Evolutionary conservation across 345 rosid species (phyloP), one percentile per base, ranked within the genome.

Genomic region (Xanthoceras sorbifolium): DNA sequence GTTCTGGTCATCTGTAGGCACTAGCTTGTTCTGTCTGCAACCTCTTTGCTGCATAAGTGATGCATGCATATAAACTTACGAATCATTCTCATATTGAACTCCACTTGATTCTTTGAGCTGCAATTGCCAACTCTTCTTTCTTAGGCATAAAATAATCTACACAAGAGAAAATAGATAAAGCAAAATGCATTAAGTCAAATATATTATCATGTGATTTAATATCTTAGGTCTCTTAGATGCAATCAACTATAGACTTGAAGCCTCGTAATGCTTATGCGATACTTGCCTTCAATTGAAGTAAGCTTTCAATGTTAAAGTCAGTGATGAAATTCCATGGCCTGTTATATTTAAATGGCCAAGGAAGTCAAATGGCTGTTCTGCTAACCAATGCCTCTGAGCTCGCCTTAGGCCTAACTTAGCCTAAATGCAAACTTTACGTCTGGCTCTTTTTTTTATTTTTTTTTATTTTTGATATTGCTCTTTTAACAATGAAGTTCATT

Each of bases 401-500:
- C 10, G 46, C 46, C 46, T 42, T 32, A 28, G 40, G 72, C 59
- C 57, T 25, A 44, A 14, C 34, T 68, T 69, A 42, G 46, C 46
- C 25, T 48, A 14, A 10, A 14, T 29, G 46, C 46, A 1, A 29
- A 69, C 20, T 9, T 15, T 23, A 38, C 38, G 34, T 72, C 34
- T 20, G 12, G 34, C 50, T 36, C 52, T 50, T 4, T 26, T 20
- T 34, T 61, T n/a, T n/a, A n/a, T n/a, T n/a, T n/a, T n/a, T n/a
- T n/a, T n/a, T n/a, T n/a, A n/a, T n/a, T n/a, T n/a, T n/a, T n/a
- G n/a, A 3, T 38, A 20, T 40, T 20, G 71, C 74, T 77, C 69
- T 38, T 34, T 72, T 18, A 18, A 76, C 76, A 18, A 26, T 67
- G 31, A 71, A 52, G 68, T 71, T 36, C 69, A 61, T 71, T 71